Base-by-base conservation (phyloP, 2,329 filamentous ascomycete species). In the Penicillium sp. region DNA sequence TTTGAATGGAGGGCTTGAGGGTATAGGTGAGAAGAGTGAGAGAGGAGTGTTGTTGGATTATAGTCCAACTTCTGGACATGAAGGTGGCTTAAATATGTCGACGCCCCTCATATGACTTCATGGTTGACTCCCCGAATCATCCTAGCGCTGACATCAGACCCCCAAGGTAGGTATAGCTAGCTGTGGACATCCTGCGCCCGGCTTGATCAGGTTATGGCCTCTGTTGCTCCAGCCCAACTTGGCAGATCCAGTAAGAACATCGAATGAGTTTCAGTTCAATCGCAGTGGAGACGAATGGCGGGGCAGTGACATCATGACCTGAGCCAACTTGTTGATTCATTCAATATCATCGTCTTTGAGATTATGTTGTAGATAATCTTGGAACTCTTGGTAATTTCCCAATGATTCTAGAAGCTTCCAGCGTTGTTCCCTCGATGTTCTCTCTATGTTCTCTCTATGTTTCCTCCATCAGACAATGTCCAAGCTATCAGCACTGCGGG, bases 271-370 rank as follows among this genome's bases (percentile, higher is more conserved):
- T 52, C 40, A 29, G 33, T 36, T 21, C 36, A 19, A n/a, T 38
- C 23, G 10, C 1, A 9, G 53, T 48, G 45, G 50, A 40, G n/a
- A 41, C 53, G 38, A 23, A 58, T 53, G 29, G 51, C 51, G 57
- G 61, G 49, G 43, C 31, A 3, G 46, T 65, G 62, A 65, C 61
- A 59, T 65, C 62, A 65, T 64, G 57, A 65, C 61, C 51, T 38
- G 15, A 41, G 36, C n/a, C 23, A 44, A 7, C 10, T 21, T 9
- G 9, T 41, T 25, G 23, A 23, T 23, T 23, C 23, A 23, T 23
- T 23, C 10, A 2, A 25, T 16, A 25, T 23, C 19, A 23, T 21
- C 9, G 5, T 1, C 4, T 38, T 19, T 27, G 2, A 27, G 23
- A 23, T 43, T 6, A 23, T 23, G 23, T 23, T 23, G 4, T 23